Conservation (phyloP, 2,329 filamentous ascomycete genomes). For the Chrysoporthe puriensis region DNA sequence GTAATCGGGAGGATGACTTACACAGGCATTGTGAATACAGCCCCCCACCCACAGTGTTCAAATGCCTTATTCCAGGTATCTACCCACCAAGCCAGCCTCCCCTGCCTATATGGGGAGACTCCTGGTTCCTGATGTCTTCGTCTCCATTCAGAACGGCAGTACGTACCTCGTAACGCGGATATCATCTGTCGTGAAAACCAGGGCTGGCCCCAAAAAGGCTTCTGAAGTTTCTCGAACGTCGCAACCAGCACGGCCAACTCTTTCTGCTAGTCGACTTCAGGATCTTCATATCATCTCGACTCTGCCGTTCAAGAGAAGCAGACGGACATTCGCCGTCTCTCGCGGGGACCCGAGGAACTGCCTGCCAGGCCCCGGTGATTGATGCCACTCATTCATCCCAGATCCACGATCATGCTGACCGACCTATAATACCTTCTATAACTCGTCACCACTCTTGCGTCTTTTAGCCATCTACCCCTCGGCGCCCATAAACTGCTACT, state of each 20-base stretch:
- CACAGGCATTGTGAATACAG: slow-evolving; percentile 23
- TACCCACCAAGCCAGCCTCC: slow-evolving; percentile 12
- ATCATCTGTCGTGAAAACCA: slow-evolving; percentile 22
- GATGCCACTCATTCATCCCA: slow-evolving; percentile 25
- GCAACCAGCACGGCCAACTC: slow-evolving; percentile 10
- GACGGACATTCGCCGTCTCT: slow-evolving; percentile 11
- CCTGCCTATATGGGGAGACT: slow-evolving; percentile 21
- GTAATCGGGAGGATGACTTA: slow-evolving; percentile 17
- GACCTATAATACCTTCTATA: slow-evolving; percentile 24
- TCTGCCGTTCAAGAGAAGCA: slow-evolving; percentile 3
- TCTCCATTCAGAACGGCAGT: slow-evolving; percentile 16
- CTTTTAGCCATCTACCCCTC: slow-evolving; percentile 10
- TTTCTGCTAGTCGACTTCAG: slow-evolving; percentile 1
- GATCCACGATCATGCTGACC: slow-evolving; percentile 24
- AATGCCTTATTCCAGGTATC: slow-evolving; percentile 20
- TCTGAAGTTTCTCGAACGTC: slow-evolving; percentile 14
- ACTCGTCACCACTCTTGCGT: slow-evolving; percentile 12
- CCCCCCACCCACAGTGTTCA: slow-evolving; percentile 22
- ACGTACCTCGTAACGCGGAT: slow-evolving; percentile 23
- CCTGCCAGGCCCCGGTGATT: slow-evolving; percentile 2
- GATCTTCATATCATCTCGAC: slow-evolving; percentile 6
- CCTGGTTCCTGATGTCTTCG: slow-evolving; percentile 17
- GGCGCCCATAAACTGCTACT: neutral
- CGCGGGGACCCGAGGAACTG: neutral
- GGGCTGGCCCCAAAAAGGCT: slow-evolving; percentile 22